Evolutionary conservation across 140 eudicot genomes (phyloP).

Genomic region (Ambrosia hybrid): DNA sequence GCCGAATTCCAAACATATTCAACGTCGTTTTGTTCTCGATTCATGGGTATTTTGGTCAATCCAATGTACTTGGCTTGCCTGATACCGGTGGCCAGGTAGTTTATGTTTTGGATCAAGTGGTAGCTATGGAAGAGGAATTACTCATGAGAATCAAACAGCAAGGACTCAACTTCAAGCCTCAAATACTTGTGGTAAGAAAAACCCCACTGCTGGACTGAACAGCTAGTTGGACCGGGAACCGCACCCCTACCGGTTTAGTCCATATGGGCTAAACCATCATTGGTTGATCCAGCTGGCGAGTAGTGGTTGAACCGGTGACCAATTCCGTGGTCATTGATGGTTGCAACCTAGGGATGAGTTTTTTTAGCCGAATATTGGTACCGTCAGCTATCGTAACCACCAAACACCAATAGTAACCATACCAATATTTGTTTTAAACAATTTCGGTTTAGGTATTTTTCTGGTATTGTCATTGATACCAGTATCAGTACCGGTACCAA

Average conservation of each 20-base stretch:
- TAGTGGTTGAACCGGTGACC: neutral
- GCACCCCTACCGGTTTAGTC: neutral
- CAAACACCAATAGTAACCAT: too few relatives aligned
- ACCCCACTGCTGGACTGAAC: neutral
- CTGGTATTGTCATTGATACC: too few relatives aligned
- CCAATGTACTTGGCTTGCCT: conserved; percentile 96
- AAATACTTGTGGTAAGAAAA: conserved; percentile 79
- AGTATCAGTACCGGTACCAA: too few relatives aligned
- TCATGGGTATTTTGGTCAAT: conserved; percentile 96
- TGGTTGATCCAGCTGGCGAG: neutral
- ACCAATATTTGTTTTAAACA: too few relatives aligned
- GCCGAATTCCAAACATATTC: conserved; percentile 81
- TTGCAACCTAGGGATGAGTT: too few relatives aligned
- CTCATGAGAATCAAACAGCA: conserved; percentile 80
- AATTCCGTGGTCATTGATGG: too few relatives aligned
- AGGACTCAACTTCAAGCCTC: conserved; percentile 91
- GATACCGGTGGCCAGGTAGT: conserved; percentile 99
- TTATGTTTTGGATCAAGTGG: conserved; percentile 96
- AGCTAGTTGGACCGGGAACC: neutral
- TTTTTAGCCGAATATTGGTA: too few relatives aligned
- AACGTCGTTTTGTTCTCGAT: conserved; percentile 80
- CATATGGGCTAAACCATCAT: neutral
- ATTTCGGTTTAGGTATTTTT: too few relatives aligned
- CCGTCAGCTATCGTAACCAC: too few relatives aligned
- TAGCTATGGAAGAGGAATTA: conserved; percentile 91